Evolutionary conservation across 2,329 filamentous ascomycete species (phyloP).

Genomic region (Epichloe gansuensis): DNA sequence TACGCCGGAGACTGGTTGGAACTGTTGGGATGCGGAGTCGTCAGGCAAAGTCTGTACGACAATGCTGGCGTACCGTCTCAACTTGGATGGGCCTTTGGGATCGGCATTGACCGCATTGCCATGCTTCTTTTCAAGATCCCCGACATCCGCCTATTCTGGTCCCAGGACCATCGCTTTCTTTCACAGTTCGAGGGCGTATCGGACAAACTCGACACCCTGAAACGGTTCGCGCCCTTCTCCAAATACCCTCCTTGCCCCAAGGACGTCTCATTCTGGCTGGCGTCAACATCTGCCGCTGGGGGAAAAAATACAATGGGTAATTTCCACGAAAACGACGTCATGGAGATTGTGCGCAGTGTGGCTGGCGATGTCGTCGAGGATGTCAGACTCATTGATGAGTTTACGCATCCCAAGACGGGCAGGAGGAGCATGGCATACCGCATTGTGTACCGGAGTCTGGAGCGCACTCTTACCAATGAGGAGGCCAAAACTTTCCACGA

Average conservation of each 20-base stretch:
- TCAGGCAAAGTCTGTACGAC: conserved; percentile 68
- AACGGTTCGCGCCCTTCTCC: conserved; percentile 73
- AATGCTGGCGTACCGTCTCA: conserved; percentile 63
- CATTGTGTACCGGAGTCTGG: conserved; percentile 85
- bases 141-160: conserved; percentile 96
- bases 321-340: conserved; percentile 93
- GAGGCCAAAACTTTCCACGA: conserved; percentile 70
- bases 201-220: conserved; percentile 33
- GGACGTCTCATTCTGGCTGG: conserved; percentile 89
- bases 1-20: conserved; percentile 95
- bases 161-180: conserved; percentile 71
- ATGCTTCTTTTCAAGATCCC: conserved; percentile 96
- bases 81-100: conserved; percentile 88
- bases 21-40: conserved; percentile 82
- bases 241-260: conserved; percentile 82
- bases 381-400: conserved; percentile 72
- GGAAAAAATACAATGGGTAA: conserved; percentile 28
- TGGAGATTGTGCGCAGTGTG: conserved; percentile 81
- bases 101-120: conserved; percentile 87
- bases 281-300: conserved; percentile 30
- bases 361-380: conserved; percentile 80
- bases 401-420: conserved; percentile 74
- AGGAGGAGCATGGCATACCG: conserved; percentile 81
- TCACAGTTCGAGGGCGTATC: conserved; percentile 62
- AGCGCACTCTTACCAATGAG: conserved; percentile 74